phyloP scores from a whole-genome alignment of 345 rosid species.

The Noccaea bulbosa region DNA sequence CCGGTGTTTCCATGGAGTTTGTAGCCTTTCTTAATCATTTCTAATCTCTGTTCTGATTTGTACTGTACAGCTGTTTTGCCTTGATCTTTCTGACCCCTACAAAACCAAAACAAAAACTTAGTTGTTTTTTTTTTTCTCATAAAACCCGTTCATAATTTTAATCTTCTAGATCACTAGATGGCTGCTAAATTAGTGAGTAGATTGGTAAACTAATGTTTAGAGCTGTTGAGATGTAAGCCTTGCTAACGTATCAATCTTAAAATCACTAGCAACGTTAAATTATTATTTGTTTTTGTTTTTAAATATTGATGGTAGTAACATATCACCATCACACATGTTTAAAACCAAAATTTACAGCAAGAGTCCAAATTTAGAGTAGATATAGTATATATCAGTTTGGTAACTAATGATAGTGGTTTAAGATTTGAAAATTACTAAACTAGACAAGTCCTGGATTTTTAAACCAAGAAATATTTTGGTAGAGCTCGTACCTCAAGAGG shows the following conservation, averaged over 20 bases:
- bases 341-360: not conserved
- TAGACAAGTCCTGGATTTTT: not conserved
- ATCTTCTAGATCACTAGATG: not conserved
- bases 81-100: constrained; percentile 58
- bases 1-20: constrained; percentile 74
- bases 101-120: not conserved
- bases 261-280: not conserved
- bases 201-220: not conserved
- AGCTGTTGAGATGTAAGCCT: not conserved
- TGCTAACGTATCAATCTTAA: no score
- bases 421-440: not conserved
- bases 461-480: constrained; percentile 16
- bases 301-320: no score
- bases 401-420: constrained; percentile 8
- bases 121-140: not conserved
- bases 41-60: constrained; percentile 72
- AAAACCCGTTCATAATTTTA: constrained; percentile 9
- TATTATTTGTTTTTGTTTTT: no score
- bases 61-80: constrained; percentile 59
- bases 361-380: not conserved
- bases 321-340: no score
- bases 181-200: not conserved
- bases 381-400: not conserved
- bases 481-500: constrained; percentile 62
- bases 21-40: constrained; percentile 62